These are phyloP conservation scores for Porcisia hertigi DNA, from an alignment of 208 protist genomes.

Conservation along the genomic window DNA sequence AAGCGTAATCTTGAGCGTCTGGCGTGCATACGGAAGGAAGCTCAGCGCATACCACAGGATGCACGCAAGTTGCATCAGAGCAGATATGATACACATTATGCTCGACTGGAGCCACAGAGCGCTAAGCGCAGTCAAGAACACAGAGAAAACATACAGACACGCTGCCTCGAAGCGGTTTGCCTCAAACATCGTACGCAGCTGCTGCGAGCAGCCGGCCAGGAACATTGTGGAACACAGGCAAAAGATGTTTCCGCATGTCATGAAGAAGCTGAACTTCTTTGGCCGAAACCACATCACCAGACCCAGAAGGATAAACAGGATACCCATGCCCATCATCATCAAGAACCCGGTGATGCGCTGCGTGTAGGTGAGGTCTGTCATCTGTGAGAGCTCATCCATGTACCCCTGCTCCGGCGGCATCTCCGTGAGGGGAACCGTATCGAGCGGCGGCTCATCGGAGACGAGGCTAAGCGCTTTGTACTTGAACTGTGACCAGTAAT, in stretches of 20 bases:
- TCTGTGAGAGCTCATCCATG: constrained; percentile 54
- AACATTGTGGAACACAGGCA: constrained; percentile 85
- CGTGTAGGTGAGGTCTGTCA: constrained; percentile 74
- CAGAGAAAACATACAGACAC: constrained; percentile 65
- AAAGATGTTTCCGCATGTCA: constrained; percentile 88
- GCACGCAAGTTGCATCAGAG: constrained; percentile 56
- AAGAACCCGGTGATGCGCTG: constrained; percentile 87
- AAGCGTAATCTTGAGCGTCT: constrained; percentile 43
- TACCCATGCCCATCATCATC: constrained; percentile 80
- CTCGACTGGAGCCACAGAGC: constrained; percentile 63
- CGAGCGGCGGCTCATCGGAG: constrained; percentile 54
- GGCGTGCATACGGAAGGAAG: constrained; percentile 86
- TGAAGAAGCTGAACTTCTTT: constrained; percentile 92
- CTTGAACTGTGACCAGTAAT: constrained; percentile 61
- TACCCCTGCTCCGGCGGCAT: constrained; percentile 57
- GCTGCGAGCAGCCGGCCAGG: constrained; percentile 75
- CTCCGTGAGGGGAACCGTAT: constrained; percentile 50
- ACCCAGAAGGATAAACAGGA: constrained; percentile 77
- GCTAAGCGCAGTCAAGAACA: constrained; percentile 71
- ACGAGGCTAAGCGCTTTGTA: constrained; percentile 46
- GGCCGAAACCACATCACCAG: constrained; percentile 63
- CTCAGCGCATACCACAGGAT: constrained; percentile 91
- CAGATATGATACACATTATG: constrained; percentile 65
- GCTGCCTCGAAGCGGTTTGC: constrained; percentile 75
- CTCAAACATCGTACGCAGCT: constrained; percentile 83